phyloP scores from a whole-genome alignment of 495 filamentous ascomycete species.

The Tetracladium setigerum region DNA sequence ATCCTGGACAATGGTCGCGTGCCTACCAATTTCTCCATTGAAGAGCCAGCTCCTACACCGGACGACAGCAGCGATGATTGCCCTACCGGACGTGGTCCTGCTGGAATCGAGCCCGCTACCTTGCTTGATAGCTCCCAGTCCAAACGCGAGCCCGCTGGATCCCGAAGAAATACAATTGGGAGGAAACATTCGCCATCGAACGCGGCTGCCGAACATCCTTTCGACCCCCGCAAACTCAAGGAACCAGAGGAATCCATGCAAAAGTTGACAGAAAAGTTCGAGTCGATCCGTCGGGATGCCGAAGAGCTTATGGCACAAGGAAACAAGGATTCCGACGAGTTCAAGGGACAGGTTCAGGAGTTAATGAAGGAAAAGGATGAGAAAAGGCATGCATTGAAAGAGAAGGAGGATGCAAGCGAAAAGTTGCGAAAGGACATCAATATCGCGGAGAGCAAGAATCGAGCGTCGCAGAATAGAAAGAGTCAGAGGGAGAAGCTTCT shows the following conservation, averaged over 20 bases:
- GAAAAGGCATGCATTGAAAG: constrained; percentile 64
- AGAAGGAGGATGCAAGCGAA: constrained; percentile 79
- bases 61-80: constrained; percentile 30
- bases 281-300: constrained; percentile 62
- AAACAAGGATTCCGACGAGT: constrained; percentile 66
- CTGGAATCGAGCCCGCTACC: constrained; percentile 46
- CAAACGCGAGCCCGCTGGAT: constrained; percentile 52
- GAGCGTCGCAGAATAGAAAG: constrained; percentile 73
- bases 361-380: constrained; percentile 61
- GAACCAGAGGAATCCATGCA: constrained; percentile 24
- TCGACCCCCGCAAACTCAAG: constrained; percentile 23
- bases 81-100: constrained; percentile 26
- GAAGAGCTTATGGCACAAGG: constrained; percentile 47
- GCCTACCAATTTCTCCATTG: constrained; percentile 43
- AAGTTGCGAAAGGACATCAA: constrained; percentile 75
- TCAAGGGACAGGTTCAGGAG: constrained; percentile 51
- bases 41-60: constrained; percentile 33
- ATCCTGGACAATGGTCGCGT: constrained; percentile 45
- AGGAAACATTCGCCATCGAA: constrained; percentile 72
- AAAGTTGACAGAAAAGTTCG: constrained; percentile 62
- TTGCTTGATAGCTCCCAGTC: constrained; percentile 41
- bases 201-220: constrained; percentile 45
- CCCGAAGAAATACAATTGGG: constrained; percentile 59
- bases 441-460: constrained; percentile 71
- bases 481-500: constrained; percentile 72